Base-by-base conservation (phyloP, 306 rosid species). In the Oemleria cerasiformis region DNA sequence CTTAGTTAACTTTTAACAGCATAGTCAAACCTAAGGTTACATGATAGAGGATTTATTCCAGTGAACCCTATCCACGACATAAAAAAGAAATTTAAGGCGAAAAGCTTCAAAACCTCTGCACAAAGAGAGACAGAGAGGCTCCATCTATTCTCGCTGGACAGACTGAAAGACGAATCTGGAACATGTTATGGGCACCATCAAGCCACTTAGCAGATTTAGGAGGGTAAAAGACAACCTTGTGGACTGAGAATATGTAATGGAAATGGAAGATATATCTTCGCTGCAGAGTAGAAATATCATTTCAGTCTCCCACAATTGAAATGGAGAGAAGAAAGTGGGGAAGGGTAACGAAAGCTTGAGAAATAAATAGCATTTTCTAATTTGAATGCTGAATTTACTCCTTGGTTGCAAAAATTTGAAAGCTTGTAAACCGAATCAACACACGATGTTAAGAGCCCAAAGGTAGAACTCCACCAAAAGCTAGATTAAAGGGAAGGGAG, bases 181-280 rank as follows among this genome's bases (percentile, higher is more conserved):
- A 68, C 71, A 80, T 58, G 72, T 39, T 63, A 79, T 30, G 54
- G 78, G 75, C 73, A 79, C 78, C 49, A 78, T 58, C 63, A 70
- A 66, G 74, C 61, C 57, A 79, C 72, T 58, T 25, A 69, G 78
- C 72, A 86, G 63, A 78, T 51, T 75, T 66, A 85, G 80, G 67
- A 43, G 42, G 71, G 73, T 42, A 67, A 76, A 58, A 68, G 77
- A 78, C 78, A 81, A 72, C 79, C 78, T 79, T 25, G 84, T 55
- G 67, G 92, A 85, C 34, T 58, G 64, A 61, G 96, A 81, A 72
- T 79, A 84, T 73, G 80, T 66, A 85, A 81, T 79, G 58, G 75
- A 64, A 42, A 15, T 45, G 50, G 72, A 49, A 62, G 78, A 5
- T 59, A 82, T 53, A 53, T 73, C 89, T 48, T 81, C 91, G 51